Evolutionary conservation across 371 early-diverging fungal species (phyloP).

Genomic region (Mortierella sp.): DNA sequence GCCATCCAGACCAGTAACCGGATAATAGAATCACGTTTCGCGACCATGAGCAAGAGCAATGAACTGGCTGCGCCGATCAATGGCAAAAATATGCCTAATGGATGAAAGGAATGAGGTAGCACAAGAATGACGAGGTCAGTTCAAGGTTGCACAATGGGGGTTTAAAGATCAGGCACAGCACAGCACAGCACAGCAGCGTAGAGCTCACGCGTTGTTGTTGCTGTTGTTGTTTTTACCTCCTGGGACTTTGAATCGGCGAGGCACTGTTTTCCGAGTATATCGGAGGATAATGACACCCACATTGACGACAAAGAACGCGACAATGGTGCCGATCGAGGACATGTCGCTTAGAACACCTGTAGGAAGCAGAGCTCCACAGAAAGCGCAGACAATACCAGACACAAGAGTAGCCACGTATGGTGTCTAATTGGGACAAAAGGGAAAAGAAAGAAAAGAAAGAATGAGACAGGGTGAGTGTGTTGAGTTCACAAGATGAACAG

Average conservation of each 20-base stretch:
- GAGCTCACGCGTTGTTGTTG: no score
- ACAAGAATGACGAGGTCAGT: not conserved
- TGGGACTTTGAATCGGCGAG: slow-evolving; percentile 83
- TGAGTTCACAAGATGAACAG: slow-evolving; percentile 18
- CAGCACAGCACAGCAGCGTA: not conserved
- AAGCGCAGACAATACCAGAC: slow-evolving; percentile 74
- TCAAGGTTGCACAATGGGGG: not conserved
- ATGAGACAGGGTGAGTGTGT: no score
- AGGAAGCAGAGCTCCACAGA: slow-evolving; percentile 81
- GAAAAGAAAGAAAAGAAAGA: slow-evolving; percentile 12
- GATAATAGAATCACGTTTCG: slow-evolving; percentile 37
- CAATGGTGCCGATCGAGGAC: slow-evolving; percentile 86
- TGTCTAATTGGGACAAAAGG: slow-evolving; percentile 67
- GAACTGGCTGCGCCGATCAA: slow-evolving; percentile 49
- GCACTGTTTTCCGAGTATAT: slow-evolving; percentile 75
- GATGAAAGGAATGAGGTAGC: not conserved
- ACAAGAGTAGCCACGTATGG: slow-evolving; percentile 79
- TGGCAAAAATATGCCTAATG: slow-evolving; percentile 28
- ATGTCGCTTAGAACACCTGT: slow-evolving; percentile 86
- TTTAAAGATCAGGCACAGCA: not conserved
- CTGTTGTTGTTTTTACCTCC: slow-evolving; percentile 71
- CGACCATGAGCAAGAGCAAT: slow-evolving; percentile 30
- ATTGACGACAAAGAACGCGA: slow-evolving; percentile 88
- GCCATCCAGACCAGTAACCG: slow-evolving; percentile 51
- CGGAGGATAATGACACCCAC: slow-evolving; percentile 81